These are phyloP conservation scores for Nitzschia putrida DNA, from an alignment of 108 stramenopile species.

Conservation along the genomic window DNA sequence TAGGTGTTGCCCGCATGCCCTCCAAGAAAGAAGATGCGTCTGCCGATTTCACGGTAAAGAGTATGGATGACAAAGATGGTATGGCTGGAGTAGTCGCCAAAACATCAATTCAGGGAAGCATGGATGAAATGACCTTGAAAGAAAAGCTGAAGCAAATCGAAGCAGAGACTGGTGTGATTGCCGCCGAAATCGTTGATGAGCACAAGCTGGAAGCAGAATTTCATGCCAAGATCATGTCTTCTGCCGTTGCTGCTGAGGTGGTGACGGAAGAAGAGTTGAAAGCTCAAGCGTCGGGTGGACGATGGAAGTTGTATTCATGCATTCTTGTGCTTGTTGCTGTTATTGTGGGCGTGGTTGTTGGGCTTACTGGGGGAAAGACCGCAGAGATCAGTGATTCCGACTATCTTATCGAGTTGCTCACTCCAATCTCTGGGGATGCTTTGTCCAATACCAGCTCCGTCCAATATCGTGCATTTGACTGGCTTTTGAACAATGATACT, in stretches of 20 bases:
- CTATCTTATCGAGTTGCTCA: slow-evolving; percentile 6
- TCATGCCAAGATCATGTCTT: slow-evolving; percentile 12
- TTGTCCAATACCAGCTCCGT: not conserved
- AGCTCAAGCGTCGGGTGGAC: not conserved
- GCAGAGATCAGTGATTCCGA: slow-evolving; percentile 1
- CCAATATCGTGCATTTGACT: slow-evolving; percentile 16
- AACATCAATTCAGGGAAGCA: too few relatives aligned
- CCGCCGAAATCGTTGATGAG: slow-evolving; percentile 15
- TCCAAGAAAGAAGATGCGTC: too few relatives aligned
- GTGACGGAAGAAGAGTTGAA: slow-evolving; percentile 16
- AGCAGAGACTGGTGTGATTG: slow-evolving; percentile 3
- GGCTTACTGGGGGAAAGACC: not conserved
- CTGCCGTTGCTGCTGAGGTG: slow-evolving; percentile 9
- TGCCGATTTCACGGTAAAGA: too few relatives aligned
- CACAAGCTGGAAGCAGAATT: slow-evolving; percentile 14
- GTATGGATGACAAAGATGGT: too few relatives aligned
- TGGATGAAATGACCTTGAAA: not conserved
- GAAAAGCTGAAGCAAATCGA: not conserved
- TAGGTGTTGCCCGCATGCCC: too few relatives aligned
- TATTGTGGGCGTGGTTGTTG: slow-evolving; percentile 2
- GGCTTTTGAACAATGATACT: slow-evolving; percentile 13
- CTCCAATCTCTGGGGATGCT: slow-evolving; percentile 5
- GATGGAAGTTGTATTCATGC: slow-evolving; percentile 9
- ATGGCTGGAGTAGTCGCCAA: too few relatives aligned
- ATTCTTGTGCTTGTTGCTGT: slow-evolving; percentile 4